A percentile compares a stretch with the other conserved stretches of the same genome.
Evolutionary conservation across 306 rosid species (phyloP).

Genomic region (Delonix regia): DNA sequence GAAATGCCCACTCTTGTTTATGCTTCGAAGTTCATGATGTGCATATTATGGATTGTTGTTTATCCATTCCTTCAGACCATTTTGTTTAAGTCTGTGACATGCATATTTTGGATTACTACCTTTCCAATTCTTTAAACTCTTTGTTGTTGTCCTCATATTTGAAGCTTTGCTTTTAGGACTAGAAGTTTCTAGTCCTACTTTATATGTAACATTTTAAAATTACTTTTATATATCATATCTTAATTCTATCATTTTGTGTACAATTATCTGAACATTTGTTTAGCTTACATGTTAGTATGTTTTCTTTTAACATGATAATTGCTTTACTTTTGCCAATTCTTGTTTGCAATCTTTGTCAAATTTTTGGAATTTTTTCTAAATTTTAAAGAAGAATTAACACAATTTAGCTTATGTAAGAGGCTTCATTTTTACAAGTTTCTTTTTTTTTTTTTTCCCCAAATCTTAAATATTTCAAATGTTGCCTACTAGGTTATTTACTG

Average conservation of each 20-base stretch:
- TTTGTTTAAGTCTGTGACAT: too few relatives aligned
- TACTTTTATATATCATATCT: not conserved
- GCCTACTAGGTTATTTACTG: not conserved
- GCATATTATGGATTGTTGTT: not conserved
- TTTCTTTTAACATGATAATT: slow-evolving; percentile 12
- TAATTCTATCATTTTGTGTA: not conserved
- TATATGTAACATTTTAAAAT: not conserved
- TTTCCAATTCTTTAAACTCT: too few relatives aligned
- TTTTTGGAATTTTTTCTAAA: not conserved
- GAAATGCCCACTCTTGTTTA: not conserved
- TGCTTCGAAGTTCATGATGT: not conserved
- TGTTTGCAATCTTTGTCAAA: slow-evolving; percentile 12
- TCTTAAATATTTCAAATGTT: not conserved
- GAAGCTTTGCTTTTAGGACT: not conserved
- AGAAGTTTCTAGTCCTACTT: not conserved
- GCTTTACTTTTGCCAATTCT: slow-evolving; percentile 9
- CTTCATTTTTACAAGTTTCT: slow-evolving; percentile 2
- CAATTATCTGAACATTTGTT: not conserved
- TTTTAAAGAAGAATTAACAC: not conserved
- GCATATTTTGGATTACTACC: too few relatives aligned
- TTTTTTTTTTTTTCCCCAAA: slow-evolving; percentile 13
- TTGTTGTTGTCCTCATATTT: not conserved
- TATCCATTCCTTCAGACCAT: not conserved
- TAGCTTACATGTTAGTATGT: not conserved
- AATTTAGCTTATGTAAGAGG: slow-evolving; percentile 3